Conservation (phyloP, 2,329 filamentous ascomycete species). For the Pyrenophora graminea region DNA sequence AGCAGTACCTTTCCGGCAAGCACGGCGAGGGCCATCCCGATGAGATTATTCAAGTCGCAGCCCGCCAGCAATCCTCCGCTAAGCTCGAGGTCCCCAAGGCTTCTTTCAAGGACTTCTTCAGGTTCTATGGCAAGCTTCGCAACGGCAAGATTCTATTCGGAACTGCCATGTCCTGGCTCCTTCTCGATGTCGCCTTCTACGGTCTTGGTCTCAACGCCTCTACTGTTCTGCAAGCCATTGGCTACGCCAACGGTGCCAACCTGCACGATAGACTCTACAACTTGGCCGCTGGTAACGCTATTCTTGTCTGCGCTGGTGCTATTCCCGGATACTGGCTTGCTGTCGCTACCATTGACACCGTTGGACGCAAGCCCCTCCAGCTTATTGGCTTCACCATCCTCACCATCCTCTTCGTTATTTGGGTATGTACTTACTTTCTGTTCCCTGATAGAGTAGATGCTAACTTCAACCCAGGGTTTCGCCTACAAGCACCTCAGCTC, state of each 20-base stretch:
- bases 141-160: slow-evolving; percentile 74
- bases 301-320: slow-evolving; percentile 75
- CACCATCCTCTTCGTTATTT: slow-evolving; percentile 42
- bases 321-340: slow-evolving; percentile 77
- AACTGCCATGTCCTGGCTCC: slow-evolving; percentile 77
- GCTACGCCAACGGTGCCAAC: slow-evolving; percentile 64
- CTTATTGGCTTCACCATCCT: slow-evolving; percentile 39
- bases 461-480: slow-evolving; percentile 24
- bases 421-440: slow-evolving; percentile 17
- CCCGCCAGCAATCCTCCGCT: slow-evolving; percentile 58
- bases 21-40: slow-evolving; percentile 66
- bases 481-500: slow-evolving; percentile 42
- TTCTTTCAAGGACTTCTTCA: slow-evolving; percentile 70
- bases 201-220: slow-evolving; percentile 73
- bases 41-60: slow-evolving; percentile 65
- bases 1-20: slow-evolving; percentile 73
- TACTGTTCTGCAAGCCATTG: slow-evolving; percentile 71
- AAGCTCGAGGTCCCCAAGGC: slow-evolving; percentile 70
- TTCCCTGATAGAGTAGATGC: fast-evolving
- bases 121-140: slow-evolving; percentile 71
- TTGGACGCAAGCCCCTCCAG: slow-evolving; percentile 59
- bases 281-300: slow-evolving; percentile 77
- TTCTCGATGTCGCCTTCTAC: slow-evolving; percentile 63
- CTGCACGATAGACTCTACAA: slow-evolving; percentile 74
- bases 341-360: slow-evolving; percentile 63